A percentile compares a stretch with the other conserved stretches of the same genome.
These are phyloP conservation scores for Hymenoscyphus fructigenus DNA, from an alignment of 2,329 filamentous ascomycete genomes.

Conservation along the genomic window DNA sequence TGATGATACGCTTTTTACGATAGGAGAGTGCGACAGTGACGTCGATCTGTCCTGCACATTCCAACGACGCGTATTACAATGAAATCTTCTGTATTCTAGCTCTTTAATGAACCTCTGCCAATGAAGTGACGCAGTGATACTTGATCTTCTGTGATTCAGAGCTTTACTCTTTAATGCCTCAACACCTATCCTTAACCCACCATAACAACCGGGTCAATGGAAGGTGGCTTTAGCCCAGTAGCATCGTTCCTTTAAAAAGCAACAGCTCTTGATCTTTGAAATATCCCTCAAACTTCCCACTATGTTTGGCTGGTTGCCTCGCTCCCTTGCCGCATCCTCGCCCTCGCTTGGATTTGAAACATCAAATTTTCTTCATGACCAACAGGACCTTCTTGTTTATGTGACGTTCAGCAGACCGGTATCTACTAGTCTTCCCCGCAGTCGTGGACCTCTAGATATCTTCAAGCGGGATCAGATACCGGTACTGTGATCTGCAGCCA, in stretches of 20 bases:
- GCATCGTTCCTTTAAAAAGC: no score
- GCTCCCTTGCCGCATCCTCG: background rate
- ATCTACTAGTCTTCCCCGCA: background rate
- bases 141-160: background rate
- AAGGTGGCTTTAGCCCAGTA: no score
- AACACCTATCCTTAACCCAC: no score
- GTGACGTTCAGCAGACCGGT: slow-evolving; percentile 2
- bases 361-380: background rate
- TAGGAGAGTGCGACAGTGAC: slow-evolving; percentile 24
- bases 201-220: no score
- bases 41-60: slow-evolving; percentile 28
- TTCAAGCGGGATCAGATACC: background rate
- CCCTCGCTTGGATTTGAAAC: background rate
- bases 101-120: slow-evolving; percentile 15
- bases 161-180: no score
- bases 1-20: slow-evolving; percentile 24
- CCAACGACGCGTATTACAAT: slow-evolving; percentile 29
- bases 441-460: background rate
- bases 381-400: background rate
- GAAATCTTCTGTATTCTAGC: slow-evolving; percentile 36
- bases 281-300: background rate
- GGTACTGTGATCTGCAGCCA: slow-evolving; percentile 2
- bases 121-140: background rate
- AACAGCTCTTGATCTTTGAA: no score
- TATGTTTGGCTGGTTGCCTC: background rate